phyloP scores from a whole-genome alignment of 768 basidiomycete genomes.

The Suillus subalutaceus region DNA sequence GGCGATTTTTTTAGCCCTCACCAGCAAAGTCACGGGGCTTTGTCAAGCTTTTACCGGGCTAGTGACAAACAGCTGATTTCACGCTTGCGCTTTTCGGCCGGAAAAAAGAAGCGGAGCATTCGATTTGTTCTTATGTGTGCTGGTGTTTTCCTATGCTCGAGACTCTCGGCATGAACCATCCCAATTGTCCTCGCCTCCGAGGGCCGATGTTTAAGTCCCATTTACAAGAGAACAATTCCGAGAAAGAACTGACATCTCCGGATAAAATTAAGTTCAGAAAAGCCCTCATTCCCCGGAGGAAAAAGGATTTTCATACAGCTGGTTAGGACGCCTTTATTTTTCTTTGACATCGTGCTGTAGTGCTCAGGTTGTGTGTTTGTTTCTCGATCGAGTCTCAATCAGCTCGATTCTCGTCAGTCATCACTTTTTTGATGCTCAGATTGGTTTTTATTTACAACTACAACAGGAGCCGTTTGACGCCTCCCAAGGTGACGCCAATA shows the following conservation, averaged over 20 bases:
- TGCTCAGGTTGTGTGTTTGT: background rate
- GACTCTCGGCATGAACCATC: background rate
- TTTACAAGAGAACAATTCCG: background rate
- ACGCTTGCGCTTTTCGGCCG: background rate
- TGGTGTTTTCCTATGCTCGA: background rate
- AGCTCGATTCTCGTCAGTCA: background rate
- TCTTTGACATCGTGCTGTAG: background rate
- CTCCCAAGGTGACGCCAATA: no score
- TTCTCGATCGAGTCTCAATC: background rate
- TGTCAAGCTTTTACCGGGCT: background rate
- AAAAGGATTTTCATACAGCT: background rate
- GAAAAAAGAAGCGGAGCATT: background rate
- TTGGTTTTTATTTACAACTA: background rate
- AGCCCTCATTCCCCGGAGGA: background rate
- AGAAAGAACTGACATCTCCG: background rate
- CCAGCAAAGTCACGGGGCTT: background rate
- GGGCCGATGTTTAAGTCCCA: background rate
- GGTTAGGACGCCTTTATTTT: background rate
- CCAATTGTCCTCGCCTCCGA: background rate
- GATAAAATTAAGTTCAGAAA: background rate
- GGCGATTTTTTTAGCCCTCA: background rate
- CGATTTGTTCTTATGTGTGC: background rate
- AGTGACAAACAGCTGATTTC: background rate
- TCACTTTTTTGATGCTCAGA: background rate
- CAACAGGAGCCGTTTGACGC: no score